Conservation (phyloP, 2,329 filamentous ascomycete species). For the Talaromyces islandicus region DNA sequence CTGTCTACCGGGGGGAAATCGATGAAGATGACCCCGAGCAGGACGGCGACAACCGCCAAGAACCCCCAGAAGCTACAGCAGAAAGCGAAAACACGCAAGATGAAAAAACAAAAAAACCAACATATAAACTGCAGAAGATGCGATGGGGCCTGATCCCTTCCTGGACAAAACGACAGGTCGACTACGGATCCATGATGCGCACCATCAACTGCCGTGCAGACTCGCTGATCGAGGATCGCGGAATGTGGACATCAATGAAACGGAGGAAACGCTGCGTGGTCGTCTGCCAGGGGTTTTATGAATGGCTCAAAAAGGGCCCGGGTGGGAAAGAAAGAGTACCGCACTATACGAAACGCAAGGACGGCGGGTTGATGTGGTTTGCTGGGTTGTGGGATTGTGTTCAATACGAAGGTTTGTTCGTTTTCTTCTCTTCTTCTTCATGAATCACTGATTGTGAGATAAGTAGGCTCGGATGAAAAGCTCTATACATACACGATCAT, state of each 20-base stretch:
- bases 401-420: conserved; percentile 61
- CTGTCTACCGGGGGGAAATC: conserved; percentile 78
- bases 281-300: conserved; percentile 87
- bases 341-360: conserved; percentile 74
- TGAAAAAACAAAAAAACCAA: conserved; percentile 43
- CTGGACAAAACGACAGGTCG: conserved; percentile 81
- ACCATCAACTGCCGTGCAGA: conserved; percentile 96
- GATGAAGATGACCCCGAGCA: conserved; percentile 16
- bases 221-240: conserved; percentile 66
- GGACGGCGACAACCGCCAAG: conserved; percentile 14
- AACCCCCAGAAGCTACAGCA: conserved; percentile 9
- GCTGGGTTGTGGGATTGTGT: conserved; percentile 91
- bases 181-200: conserved; percentile 70
- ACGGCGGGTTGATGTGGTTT: conserved; percentile 79
- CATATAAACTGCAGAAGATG: conserved; percentile 84
- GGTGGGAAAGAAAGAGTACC: conserved; percentile 74
- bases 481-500: conserved; percentile 89
- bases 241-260: conserved; percentile 93
- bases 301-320: conserved; percentile 78
- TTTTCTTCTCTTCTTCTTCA: neutral
- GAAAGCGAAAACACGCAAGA: conserved; percentile 15
- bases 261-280: conserved; percentile 81
- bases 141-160: conserved; percentile 93
- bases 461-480: conserved; percentile 56
- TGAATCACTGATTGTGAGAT: neutral